Base-by-base conservation (phyloP, 768 basidiomycete genomes). In the Amanita subjunquillea region DNA sequence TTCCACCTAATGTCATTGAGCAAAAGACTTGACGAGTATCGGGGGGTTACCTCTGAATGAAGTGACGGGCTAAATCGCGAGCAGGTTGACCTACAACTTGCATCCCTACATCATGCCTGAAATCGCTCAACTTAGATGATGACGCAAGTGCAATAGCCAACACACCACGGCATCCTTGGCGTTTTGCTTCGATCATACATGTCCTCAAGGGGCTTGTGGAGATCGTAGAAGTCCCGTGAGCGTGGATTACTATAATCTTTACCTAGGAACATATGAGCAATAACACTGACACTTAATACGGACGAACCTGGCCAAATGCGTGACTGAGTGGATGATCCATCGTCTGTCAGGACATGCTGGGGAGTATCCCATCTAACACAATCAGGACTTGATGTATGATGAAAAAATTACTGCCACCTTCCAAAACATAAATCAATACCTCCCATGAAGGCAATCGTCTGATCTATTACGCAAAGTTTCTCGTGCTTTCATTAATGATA, bases 41-140 rank as follows among this genome's bases (percentile, higher is more conserved):
- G 15, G 17, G 29, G 36, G 38, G 70, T 58, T 56, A 89, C 87
- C 94, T 78, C 66, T 97, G 87, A 13, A 91, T 80, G 59, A 99
- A 99, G 69, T 99, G 96, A 44, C 96, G 81, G 54, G 87, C 88
- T 9, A 98, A 68, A 67, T 99, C 96, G 22, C 95, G 78, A 17
- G 94, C 92, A 45, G 96, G 96, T 63, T 95, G 93, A 3, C 96
- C 96, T 25, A 97, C 87, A 39, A 98, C 83, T 66, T 99, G 96
- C 73, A 97, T 75, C 0, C 83, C 91, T 37, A 98, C 91, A 64
- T 99, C 96, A 64, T 99, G 96, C 93, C 93, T 94, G 45, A 27
- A 17, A 38, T 40, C 44, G 41, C 48, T 46, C 13, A 57, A 30
- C 34, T 29, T 30, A 43, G 30, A 32, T 37, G 13, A 32, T 7